Evolutionary conservation across 768 basidiomycete genomes (phyloP).

Genomic region (Calocera viscosa): DNA sequence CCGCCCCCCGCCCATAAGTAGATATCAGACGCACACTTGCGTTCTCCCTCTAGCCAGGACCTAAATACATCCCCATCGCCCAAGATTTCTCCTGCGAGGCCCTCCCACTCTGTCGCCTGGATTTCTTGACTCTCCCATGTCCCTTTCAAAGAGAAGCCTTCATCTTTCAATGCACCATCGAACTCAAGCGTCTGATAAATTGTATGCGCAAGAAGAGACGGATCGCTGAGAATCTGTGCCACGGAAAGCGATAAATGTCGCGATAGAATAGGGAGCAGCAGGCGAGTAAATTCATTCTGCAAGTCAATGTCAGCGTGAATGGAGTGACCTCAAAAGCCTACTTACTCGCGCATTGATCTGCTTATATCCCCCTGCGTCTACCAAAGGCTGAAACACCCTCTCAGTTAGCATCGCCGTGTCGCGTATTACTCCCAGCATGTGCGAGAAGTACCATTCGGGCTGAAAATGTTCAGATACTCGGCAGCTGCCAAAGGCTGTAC

Average conservation of each 20-base stretch:
- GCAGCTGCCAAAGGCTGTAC: not conserved
- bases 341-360: constrained; percentile 66
- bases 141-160: constrained; percentile 52
- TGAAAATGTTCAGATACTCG: constrained; percentile 24
- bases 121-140: constrained; percentile 34
- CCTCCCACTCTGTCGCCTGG: constrained; percentile 44
- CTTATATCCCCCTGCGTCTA: constrained; percentile 50
- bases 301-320: not conserved
- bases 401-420: constrained; percentile 78
- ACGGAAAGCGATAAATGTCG: constrained; percentile 64
- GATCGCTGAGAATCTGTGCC: constrained; percentile 58
- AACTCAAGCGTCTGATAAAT: constrained; percentile 86
- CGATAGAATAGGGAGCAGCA: constrained; percentile 64
- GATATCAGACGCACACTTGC: constrained; percentile 51
- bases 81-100: constrained; percentile 69
- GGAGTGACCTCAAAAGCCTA: not conserved
- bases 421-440: constrained; percentile 74
- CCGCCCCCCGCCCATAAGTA: not conserved
- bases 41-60: constrained; percentile 81
- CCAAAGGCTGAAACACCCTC: constrained; percentile 52
- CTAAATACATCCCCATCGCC: constrained; percentile 81
- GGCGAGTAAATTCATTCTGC: constrained; percentile 70
- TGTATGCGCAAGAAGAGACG: constrained; percentile 85
- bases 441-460: constrained; percentile 97
- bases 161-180: constrained; percentile 61